Evolutionary conservation across 345 rosid species (phyloP).

Genomic region (Ceriops decandra): DNA sequence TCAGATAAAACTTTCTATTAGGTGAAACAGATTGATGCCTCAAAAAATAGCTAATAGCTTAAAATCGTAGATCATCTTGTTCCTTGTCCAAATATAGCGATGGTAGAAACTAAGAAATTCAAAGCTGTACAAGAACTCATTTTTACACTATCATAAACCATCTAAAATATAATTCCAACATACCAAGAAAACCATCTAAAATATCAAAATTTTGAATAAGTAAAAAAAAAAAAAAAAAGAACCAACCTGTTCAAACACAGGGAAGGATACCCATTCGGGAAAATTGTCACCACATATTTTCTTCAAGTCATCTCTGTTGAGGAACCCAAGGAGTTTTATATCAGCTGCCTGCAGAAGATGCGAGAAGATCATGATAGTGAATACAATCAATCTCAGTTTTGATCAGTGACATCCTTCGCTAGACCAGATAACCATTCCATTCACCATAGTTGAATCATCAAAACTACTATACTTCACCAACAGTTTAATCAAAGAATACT

Average conservation of each 20-base stretch:
- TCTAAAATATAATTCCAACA: neutral
- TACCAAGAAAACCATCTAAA: neutral
- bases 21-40: neutral
- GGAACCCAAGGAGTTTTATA: constrained; percentile 82
- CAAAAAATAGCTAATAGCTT: neutral
- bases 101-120: neutral
- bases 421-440: too few relatives aligned
- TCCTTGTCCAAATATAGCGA: neutral
- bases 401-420: too few relatives aligned
- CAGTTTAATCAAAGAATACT: too few relatives aligned
- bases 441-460: too few relatives aligned
- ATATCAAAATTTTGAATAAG: neutral
- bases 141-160: neutral
- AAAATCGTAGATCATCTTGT: neutral
- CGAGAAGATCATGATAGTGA: constrained; percentile 3
- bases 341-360: constrained; percentile 72
- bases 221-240: neutral
- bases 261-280: constrained; percentile 98
- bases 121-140: neutral
- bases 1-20: neutral
- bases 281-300: constrained; percentile 93
- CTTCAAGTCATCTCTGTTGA: constrained; percentile 85
- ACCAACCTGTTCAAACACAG: constrained; percentile 93
- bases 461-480: too few relatives aligned
- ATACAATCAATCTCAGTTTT: neutral